phyloP scores from a whole-genome alignment of 2,329 filamentous ascomycete genomes.

The Fusarium equiseti region DNA sequence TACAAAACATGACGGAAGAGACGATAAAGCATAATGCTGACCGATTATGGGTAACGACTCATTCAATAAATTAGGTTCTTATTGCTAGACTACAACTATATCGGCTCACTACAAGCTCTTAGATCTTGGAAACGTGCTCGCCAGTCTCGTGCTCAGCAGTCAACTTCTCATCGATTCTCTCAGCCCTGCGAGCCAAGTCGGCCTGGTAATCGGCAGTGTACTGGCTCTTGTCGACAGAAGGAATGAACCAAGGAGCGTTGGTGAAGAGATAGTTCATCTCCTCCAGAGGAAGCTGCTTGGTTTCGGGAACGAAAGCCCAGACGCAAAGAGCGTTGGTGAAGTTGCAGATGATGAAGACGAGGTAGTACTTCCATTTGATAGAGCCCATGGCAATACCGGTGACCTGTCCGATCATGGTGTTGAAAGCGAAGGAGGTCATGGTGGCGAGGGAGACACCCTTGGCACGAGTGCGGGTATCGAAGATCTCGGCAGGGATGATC shows the following conservation, averaged over 20 bases:
- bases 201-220: slow-evolving; percentile 36
- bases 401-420: slow-evolving; percentile 71
- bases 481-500: slow-evolving; percentile 78
- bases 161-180: slow-evolving; percentile 22
- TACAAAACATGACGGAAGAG: not conserved
- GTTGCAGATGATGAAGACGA: slow-evolving; percentile 69
- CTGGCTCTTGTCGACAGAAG: slow-evolving; percentile 14
- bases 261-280: slow-evolving; percentile 77
- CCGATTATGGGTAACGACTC: not conserved
- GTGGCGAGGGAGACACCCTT: slow-evolving; percentile 82
- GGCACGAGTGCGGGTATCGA: slow-evolving; percentile 79
- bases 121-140: slow-evolving; percentile 9
- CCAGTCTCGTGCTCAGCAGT: slow-evolving; percentile 20
- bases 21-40: too few species aligned
- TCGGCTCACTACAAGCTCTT: not conserved
- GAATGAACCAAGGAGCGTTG: slow-evolving; percentile 50
- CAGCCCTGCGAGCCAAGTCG: slow-evolving; percentile 70
- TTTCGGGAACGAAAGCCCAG: slow-evolving; percentile 76
- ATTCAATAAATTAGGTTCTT: not conserved
- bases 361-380: slow-evolving; percentile 62
- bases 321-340: slow-evolving; percentile 64
- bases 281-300: slow-evolving; percentile 71
- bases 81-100: not conserved
- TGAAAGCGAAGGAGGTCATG: slow-evolving; percentile 80
- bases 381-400: slow-evolving; percentile 52